These are phyloP conservation scores for Jaapia argillacea DNA, from an alignment of 768 basidiomycete genomes.

Conservation along the genomic window DNA sequence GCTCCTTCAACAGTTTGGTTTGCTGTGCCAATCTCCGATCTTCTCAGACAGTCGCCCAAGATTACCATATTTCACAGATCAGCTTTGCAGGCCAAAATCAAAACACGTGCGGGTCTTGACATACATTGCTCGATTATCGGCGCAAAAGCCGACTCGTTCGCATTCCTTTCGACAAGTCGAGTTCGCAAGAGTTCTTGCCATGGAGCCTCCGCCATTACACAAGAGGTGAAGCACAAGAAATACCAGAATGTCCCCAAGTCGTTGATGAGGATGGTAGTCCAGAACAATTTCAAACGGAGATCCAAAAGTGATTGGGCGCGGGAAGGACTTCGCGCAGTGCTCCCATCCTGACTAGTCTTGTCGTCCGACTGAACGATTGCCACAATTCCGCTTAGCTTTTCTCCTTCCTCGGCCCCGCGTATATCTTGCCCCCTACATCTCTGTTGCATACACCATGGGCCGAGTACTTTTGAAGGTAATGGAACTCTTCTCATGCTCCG, in stretches of 20 bases:
- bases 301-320: slow-evolving; percentile 10
- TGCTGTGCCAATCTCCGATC: slow-evolving; percentile 90
- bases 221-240: background rate
- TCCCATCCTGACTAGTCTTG: too few relatives aligned
- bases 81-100: slow-evolving; percentile 7
- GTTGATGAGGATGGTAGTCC: slow-evolving; percentile 3
- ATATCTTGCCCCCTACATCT: slow-evolving; percentile 13
- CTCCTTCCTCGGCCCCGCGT: slow-evolving; percentile 10
- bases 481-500: slow-evolving; percentile 1
- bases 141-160: slow-evolving; percentile 69
- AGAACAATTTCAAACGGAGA: slow-evolving; percentile 16
- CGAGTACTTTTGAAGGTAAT: slow-evolving; percentile 78
- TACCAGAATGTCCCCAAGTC: background rate
- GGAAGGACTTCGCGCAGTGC: too few relatives aligned
- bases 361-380: too few relatives aligned
- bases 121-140: slow-evolving; percentile 89
- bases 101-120: slow-evolving; percentile 17
- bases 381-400: too few relatives aligned
- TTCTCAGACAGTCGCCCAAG: slow-evolving; percentile 23
- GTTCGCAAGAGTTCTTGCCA: slow-evolving; percentile 80
- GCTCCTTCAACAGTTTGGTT: slow-evolving; percentile 83
- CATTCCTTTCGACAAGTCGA: slow-evolving; percentile 77
- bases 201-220: slow-evolving; percentile 65
- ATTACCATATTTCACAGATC: background rate
- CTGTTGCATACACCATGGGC: slow-evolving; percentile 42